A percentile compares a stretch with the other conserved stretches of the same genome.
phyloP scores from a whole-genome alignment of 2,329 filamentous ascomycete genomes.

The Cordyceps javanica region DNA sequence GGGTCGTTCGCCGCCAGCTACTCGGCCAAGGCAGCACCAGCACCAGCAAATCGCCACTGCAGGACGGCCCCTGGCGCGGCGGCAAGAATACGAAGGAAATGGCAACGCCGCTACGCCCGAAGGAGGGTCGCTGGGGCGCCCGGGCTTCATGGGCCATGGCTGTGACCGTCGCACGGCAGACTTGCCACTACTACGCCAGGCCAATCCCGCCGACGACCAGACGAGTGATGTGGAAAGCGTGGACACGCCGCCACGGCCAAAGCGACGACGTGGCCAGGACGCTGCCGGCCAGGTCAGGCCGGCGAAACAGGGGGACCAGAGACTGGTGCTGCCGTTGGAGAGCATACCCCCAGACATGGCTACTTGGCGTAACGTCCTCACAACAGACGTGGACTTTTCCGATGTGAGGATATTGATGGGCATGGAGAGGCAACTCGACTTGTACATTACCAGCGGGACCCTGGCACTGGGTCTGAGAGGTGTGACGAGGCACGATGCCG shows the following conservation, averaged over 20 bases:
- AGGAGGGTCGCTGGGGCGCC: not conserved
- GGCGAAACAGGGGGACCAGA: not conserved
- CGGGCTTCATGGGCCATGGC: not conserved
- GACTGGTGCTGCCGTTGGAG: not conserved
- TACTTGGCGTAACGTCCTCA: not conserved
- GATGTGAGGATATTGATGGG: not conserved
- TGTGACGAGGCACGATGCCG: not conserved
- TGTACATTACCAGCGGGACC: not conserved
- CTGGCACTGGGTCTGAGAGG: not conserved
- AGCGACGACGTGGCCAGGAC: not conserved
- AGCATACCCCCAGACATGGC: not conserved
- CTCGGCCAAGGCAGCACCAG: not conserved
- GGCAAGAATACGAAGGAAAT: not conserved
- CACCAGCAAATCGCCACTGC: not conserved
- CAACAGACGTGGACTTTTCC: not conserved
- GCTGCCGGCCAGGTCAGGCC: not conserved
- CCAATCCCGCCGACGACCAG: not conserved
- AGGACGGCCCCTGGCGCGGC: not conserved
- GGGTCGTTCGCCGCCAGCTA: not conserved
- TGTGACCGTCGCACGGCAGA: not conserved
- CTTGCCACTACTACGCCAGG: not conserved
- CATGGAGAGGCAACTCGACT: not conserved
- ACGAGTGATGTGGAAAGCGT: not conserved
- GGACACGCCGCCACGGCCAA: not conserved
- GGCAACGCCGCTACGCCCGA: not conserved